Evolutionary conservation across 176 grass and related monocot genomes (phyloP), one percentile per base, ranked within the genome.

Genomic region (Triticum urartu): DNA sequence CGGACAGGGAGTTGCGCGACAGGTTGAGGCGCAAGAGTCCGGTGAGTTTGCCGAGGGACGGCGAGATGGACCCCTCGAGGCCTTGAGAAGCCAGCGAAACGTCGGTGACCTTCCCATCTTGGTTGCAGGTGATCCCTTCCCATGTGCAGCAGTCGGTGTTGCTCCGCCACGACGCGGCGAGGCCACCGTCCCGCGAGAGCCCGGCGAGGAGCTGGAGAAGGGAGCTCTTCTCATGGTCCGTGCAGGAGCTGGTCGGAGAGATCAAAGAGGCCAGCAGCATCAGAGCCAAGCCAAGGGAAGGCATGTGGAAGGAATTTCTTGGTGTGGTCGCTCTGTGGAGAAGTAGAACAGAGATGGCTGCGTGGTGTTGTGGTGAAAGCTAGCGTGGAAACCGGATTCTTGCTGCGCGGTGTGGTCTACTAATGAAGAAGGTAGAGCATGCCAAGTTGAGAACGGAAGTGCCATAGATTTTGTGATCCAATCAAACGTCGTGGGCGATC

Each of bases 61-160:
- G 10, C 22, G 80, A 91, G 66, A 91, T 88, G 34, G 42, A 17
- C 1, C 85, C 89, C 68, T 62, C 59, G n/a, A 91, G 89, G 13
- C 56, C 75, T 50, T 39, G 79, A 21, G 79, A 67, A 21, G 79
- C 52, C 60, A 91, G 68, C 56, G 24, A 88, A 22, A 91, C 24
- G 2, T 11, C 67, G 5, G 56, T 80, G 15, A 88, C 43, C 6
- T 24, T 72, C 20, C 12, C 5, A 15, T 84, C 20, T 9, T 52
- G 48, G 45, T 68, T 61, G 54, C 89, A 91, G 25, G 17, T 34
- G 65, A 91, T 79, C 21, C 85, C 89, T 42, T 91, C 76, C 89
- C 89, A 91, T 42, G 21, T 18, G 60, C 89, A 91, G 47, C 89
- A 88, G 5, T 80, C 65, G 32, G 64, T 58, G 54, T 36, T 50